phyloP scores from a whole-genome alignment of 331 rosid genomes.

The Pyracantha coccinea region DNA sequence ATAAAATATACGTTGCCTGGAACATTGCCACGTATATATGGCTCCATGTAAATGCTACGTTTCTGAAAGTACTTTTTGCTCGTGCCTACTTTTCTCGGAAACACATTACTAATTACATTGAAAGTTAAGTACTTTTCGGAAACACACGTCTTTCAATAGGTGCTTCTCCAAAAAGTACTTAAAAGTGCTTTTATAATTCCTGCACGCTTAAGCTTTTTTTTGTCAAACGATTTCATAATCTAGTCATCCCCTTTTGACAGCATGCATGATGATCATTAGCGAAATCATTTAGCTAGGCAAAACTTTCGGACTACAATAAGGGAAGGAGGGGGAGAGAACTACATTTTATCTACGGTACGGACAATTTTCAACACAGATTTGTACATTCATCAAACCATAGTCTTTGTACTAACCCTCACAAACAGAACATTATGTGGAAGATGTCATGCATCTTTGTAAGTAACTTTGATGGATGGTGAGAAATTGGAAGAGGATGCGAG shows the following conservation, averaged over 20 bases:
- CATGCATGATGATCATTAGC: background rate
- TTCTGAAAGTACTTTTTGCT: too few species aligned
- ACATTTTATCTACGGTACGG: background rate
- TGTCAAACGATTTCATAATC: too few species aligned
- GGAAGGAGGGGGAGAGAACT: background rate
- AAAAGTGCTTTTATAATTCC: too few species aligned
- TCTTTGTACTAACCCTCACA: slow-evolving; percentile 20
- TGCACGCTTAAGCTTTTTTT: too few species aligned
- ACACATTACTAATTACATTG: too few species aligned
- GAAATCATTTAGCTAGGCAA: background rate
- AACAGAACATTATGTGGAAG: slow-evolving; percentile 68
- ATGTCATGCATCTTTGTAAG: slow-evolving; percentile 60
- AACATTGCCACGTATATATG: too few species aligned
- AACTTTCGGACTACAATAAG: background rate
- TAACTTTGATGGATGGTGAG: slow-evolving; percentile 56
- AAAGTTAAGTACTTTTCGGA: too few species aligned
- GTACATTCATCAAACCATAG: background rate
- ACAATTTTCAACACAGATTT: background rate
- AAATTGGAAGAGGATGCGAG: slow-evolving; percentile 20
- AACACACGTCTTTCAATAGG: too few species aligned
- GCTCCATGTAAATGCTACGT: too few species aligned
- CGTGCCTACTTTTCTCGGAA: too few species aligned
- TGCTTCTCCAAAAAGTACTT: too few species aligned
- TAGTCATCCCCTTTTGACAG: background rate
- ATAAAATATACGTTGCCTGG: too few species aligned